Conservation (phyloP, 169 alveolate species). For the Sarcocystis neurona region DNA sequence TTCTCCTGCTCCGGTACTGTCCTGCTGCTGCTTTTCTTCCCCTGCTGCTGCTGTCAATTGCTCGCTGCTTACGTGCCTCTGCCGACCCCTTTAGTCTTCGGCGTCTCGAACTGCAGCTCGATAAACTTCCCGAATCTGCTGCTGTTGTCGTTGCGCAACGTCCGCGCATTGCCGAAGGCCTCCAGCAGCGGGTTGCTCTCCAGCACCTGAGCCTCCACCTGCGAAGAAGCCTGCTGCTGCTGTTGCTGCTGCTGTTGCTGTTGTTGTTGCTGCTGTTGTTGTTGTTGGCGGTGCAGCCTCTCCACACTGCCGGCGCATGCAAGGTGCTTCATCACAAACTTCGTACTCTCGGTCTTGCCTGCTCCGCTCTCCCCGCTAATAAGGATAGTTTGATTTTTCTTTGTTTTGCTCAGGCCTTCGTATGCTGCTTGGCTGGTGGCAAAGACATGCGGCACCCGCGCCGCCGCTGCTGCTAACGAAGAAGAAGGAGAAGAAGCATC, state of each 20-base stretch:
- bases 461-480: not conserved
- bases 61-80: too few relatives aligned
- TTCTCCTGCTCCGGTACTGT: too few relatives aligned
- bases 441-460: slow-evolving; percentile 91
- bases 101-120: slow-evolving; percentile 87
- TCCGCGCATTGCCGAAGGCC: slow-evolving; percentile 99
- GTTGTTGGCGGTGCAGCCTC: not conserved
- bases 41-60: too few relatives aligned
- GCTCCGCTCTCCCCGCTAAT: slow-evolving; percentile 98
- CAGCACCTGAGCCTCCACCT: slow-evolving; percentile 88
- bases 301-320: slow-evolving; percentile 83
- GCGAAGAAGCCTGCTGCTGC: slow-evolving; percentile 63
- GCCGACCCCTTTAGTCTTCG: not conserved
- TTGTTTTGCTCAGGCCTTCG: slow-evolving; percentile 75
- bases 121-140: slow-evolving; percentile 98
- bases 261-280: too few relatives aligned
- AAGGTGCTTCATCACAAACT: slow-evolving; percentile 93
- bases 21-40: too few relatives aligned
- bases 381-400: slow-evolving; percentile 87
- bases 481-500: not conserved
- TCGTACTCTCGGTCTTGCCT: slow-evolving; percentile 99
- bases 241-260: too few relatives aligned
- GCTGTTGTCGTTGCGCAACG: slow-evolving; percentile 89
- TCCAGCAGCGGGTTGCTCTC: slow-evolving; percentile 98
- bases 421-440: slow-evolving; percentile 92